Base-by-base conservation (phyloP, 768 basidiomycete species). In the Russula ochroleuca region DNA sequence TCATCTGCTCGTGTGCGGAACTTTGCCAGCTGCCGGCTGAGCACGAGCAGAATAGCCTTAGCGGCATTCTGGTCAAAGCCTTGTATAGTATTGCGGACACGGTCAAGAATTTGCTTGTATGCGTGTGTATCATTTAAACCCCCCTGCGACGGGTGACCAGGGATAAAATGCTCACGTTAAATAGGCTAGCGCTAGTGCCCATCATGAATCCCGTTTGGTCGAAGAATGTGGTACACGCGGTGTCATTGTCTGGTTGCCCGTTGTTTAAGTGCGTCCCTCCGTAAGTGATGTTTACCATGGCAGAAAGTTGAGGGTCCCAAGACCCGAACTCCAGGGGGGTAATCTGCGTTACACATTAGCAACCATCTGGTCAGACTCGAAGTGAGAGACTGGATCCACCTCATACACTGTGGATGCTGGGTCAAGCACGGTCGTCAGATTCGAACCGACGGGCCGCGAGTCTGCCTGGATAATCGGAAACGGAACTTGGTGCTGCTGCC, bases 191-290 rank as follows among this genome's bases (percentile, higher is more conserved):
- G 41, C 89, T 90, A 2, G 83, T 83, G 10, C 88, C 91, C 78
- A 90, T 86, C 38, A 92, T 71, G 71, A 90, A 93, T 0, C 80
- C 81, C 0, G 80, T 82, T 72, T 88, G 87, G 70, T 92, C 89
- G 68, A 91, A 92, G 8, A 85, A 85, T 5, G 80, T 82, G 14
- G 85, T 85, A 72, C 93, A 95, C 1, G 81, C 73, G 13, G 83
- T 81, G 7, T 76, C 72, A 64, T 82, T 84, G 13, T 73, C 75
- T 0, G 86, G 80, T 62, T 76, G 69, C 3, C 87, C 89, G 61
- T 86, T 81, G 25, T 73, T 72, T 19, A 92, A 70, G 64, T 79
- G 77, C 0, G 89, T 90, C 6, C 93, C 93, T 7, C 83, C 79
- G 67, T 80, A 84, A 0, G 81, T 74, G 31, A 83, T 75, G 50